These are phyloP conservation scores for Mortierella antarctica DNA, from an alignment of 192 early-diverging fungal genomes.

Conservation along the genomic window DNA sequence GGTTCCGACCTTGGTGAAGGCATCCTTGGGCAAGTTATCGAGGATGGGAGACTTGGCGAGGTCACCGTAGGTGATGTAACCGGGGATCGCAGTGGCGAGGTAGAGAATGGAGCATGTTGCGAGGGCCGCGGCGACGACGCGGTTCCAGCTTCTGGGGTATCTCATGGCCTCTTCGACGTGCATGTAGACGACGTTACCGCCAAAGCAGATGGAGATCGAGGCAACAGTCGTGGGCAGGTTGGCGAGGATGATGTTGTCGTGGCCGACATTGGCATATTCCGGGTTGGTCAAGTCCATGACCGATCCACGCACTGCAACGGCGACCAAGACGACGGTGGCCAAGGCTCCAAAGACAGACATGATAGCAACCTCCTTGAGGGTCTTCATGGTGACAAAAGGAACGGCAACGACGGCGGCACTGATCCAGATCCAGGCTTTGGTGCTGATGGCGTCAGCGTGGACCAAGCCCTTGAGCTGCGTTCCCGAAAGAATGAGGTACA, in stretches of 20 bases:
- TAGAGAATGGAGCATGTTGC: conserved; percentile 76
- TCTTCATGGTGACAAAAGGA: conserved; percentile 81
- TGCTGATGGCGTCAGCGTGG: conserved; percentile 41
- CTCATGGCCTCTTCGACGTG: conserved; percentile 88
- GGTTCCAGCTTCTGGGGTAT: conserved; percentile 73
- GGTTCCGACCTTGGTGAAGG: conserved; percentile 69
- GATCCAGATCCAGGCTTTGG: conserved; percentile 73
- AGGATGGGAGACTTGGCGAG: conserved; percentile 77
- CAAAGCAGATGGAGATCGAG: conserved; percentile 85
- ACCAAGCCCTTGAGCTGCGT: conserved; percentile 73
- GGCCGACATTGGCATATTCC: conserved; percentile 38
- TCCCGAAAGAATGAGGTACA: conserved; percentile 82
- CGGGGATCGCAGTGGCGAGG: conserved; percentile 72
- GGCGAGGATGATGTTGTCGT: conserved; percentile 68
- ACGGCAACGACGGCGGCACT: conserved; percentile 68
- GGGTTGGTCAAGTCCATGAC: conserved; percentile 58
- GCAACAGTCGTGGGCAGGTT: conserved; percentile 81
- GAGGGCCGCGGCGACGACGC: conserved; percentile 72
- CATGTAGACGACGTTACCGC: conserved; percentile 87
- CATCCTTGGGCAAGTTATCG: conserved; percentile 72
- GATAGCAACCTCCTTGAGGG: conserved; percentile 83
- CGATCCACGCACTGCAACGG: conserved; percentile 74
- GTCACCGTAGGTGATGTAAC: conserved; percentile 81
- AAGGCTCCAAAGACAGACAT: conserved; percentile 81
- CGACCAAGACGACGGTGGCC: conserved; percentile 76